These are phyloP conservation scores for Colletotrichum orbiculare DNA, from an alignment of 2,329 filamentous ascomycete species.

Conservation along the genomic window DNA sequence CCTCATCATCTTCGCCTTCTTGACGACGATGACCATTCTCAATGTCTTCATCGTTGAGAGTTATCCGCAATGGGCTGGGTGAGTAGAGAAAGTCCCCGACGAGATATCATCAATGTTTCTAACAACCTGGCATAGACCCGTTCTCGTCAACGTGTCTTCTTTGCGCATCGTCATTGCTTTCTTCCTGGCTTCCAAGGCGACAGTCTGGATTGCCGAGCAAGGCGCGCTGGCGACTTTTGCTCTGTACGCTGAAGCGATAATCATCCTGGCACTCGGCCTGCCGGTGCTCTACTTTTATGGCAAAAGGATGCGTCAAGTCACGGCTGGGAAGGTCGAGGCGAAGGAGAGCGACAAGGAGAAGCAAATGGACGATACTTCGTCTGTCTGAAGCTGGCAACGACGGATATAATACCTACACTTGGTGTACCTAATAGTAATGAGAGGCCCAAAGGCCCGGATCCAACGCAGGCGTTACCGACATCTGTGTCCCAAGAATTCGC, in stretches of 20 bases:
- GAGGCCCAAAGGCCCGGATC: too few relatives aligned
- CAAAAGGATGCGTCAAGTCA: slow-evolving; percentile 42
- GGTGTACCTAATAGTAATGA: too few relatives aligned
- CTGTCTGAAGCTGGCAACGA: slow-evolving; percentile 8
- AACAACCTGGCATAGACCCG: slow-evolving; percentile 39
- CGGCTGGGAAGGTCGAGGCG: slow-evolving; percentile 41
- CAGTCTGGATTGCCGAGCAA: slow-evolving; percentile 41
- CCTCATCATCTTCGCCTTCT: slow-evolving; percentile 44
- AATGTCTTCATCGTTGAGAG: slow-evolving; percentile 48
- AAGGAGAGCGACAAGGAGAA: slow-evolving; percentile 28
- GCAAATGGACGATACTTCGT: slow-evolving; percentile 9
- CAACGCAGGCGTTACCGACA: too few relatives aligned
- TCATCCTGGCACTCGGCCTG: slow-evolving; percentile 44
- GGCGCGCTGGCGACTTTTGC: slow-evolving; percentile 43
- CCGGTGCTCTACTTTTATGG: slow-evolving; percentile 41
- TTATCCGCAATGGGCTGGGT: slow-evolving; percentile 41
- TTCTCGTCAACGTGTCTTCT: slow-evolving; percentile 48
- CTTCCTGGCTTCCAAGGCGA: slow-evolving; percentile 43
- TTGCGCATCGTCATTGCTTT: slow-evolving; percentile 45
- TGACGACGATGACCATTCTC: slow-evolving; percentile 42
- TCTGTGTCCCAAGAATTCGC: too few relatives aligned
- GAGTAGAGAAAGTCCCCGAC: accelerated
- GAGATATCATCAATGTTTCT: accelerated
- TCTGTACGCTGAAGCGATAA: slow-evolving; percentile 46
- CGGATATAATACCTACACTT: too few relatives aligned